Base-by-base conservation (phyloP, 83 land plant species). In the Picea mariana region DNA sequence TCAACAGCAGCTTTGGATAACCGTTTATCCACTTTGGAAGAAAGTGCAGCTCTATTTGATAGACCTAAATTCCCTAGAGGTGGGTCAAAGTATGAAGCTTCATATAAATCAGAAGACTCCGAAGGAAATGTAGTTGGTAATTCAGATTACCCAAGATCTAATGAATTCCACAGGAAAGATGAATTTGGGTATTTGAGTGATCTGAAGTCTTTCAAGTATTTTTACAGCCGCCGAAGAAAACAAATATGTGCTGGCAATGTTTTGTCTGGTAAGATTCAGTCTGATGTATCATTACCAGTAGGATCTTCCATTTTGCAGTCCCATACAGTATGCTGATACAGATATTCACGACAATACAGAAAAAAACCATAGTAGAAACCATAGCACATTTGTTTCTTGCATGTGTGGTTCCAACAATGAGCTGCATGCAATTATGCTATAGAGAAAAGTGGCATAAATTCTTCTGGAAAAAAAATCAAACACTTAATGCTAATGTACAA, bases 211-310 rank as follows among this genome's bases (percentile, higher is more conserved):
- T 69, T 69, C 31, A 69, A 69, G 75, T 38, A 69, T 69, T 69
- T 40, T 69, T 69, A 69, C 9, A 69, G 75, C 75, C 75, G 75
- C 21, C 75, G 75, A 34, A 69, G 75, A 24, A 69, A 69, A 69
- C 47, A 69, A 38, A 38, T 69, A 38, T 69, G 75, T 69, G 75
- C n/a, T 69, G 75, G 75, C 44, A 38, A 38, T 69, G 75, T 18
- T 42, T 38, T 38, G 9, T 69, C 75, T 69, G 75, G 75, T 17
- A 42, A 69, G 11, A 17, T 69, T 16, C 75, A 40, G 5, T 26
- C 75, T 17, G 75, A 2, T 18, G 20, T 38, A 69, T 17, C 75
- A 38, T 69, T 69, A 34, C 75, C 75, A 69, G 75, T 69, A 69
- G 27, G 20, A 34, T 69, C 75, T 38, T 69, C 75, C 75, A 38